Evolutionary conservation across 164 flowering plant genomes (phyloP).

Genomic region (Stephania cephalantha): DNA sequence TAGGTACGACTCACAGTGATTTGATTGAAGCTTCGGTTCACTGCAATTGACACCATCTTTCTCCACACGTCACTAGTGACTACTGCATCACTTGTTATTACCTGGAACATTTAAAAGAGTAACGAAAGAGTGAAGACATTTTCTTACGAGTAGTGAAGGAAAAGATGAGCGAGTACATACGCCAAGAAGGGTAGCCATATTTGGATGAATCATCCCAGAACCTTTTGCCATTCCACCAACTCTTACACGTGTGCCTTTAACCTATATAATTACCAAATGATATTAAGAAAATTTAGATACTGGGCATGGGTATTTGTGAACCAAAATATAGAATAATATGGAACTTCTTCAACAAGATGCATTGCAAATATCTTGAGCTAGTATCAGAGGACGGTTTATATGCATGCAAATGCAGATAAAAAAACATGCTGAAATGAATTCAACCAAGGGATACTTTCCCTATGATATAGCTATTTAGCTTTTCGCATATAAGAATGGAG

Average conservation of each 20-base stretch:
- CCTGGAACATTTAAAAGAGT: constrained; percentile 38
- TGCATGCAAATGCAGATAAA: neutral
- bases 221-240: constrained; percentile 99
- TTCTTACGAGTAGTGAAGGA: neutral
- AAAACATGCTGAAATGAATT: neutral
- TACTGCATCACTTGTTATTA: constrained; percentile 84
- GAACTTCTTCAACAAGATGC: neutral
- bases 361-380: neutral
- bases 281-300: neutral
- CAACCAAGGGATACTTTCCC: neutral
- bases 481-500: neutral
- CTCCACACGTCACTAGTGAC: constrained; percentile 83
- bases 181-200: constrained; percentile 99
- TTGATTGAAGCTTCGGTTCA: constrained; percentile 94
- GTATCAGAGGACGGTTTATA: neutral
- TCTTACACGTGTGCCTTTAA: constrained; percentile 65
- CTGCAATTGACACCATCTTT: constrained; percentile 78
- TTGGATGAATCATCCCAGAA: constrained; percentile 99
- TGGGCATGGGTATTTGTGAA: neutral
- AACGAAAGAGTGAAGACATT: neutral
- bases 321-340: neutral
- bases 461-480: neutral
- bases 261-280: constrained; percentile 30
- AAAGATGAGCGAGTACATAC: constrained; percentile 38
- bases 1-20: constrained; percentile 58